phyloP scores from a whole-genome alignment of 2,329 filamentous ascomycete genomes.

The Hymenoscyphus occultus region DNA sequence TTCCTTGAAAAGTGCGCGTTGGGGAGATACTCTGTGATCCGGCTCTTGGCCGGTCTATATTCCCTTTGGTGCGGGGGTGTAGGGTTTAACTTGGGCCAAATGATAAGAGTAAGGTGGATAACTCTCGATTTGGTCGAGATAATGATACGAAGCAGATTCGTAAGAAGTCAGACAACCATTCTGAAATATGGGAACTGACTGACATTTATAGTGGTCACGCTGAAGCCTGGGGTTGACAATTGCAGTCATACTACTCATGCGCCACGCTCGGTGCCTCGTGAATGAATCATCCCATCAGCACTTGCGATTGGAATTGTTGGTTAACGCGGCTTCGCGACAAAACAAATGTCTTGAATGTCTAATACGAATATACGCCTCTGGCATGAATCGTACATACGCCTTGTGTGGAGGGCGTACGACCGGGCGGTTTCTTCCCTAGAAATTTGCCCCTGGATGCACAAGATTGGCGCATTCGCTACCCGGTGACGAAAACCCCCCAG shows the following conservation, averaged over 20 bases:
- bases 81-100: slow-evolving; percentile 7
- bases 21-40: slow-evolving; percentile 19
- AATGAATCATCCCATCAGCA: slow-evolving; percentile 29
- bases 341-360: slow-evolving; percentile 5
- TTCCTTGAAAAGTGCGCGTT: slow-evolving; percentile 5
- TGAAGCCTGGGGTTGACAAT: slow-evolving; percentile 22
- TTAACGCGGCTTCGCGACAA: slow-evolving; percentile 3
- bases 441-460: neutral
- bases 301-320: slow-evolving; percentile 38
- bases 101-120: slow-evolving; percentile 11
- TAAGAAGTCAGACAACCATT: slow-evolving; percentile 16
- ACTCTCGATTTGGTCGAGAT: neutral
- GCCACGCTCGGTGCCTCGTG: slow-evolving; percentile 27
- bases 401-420: slow-evolving; percentile 7
- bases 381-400: slow-evolving; percentile 10
- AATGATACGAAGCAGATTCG: slow-evolving; percentile 13
- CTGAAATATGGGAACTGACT: slow-evolving; percentile 11
- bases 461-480: slow-evolving; percentile 25
- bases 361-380: slow-evolving; percentile 13
- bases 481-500: slow-evolving; percentile 22
- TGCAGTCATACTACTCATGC: slow-evolving; percentile 25
- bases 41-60: slow-evolving; percentile 36
- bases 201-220: slow-evolving; percentile 31
- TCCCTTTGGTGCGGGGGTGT: slow-evolving; percentile 2
- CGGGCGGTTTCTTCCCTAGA: neutral